Percentiles rank a stretch among this genome's conserved stretches.
These are phyloP conservation scores for Rosa multiflora DNA, from an alignment of 306 rosid species.

Conservation along the genomic window DNA sequence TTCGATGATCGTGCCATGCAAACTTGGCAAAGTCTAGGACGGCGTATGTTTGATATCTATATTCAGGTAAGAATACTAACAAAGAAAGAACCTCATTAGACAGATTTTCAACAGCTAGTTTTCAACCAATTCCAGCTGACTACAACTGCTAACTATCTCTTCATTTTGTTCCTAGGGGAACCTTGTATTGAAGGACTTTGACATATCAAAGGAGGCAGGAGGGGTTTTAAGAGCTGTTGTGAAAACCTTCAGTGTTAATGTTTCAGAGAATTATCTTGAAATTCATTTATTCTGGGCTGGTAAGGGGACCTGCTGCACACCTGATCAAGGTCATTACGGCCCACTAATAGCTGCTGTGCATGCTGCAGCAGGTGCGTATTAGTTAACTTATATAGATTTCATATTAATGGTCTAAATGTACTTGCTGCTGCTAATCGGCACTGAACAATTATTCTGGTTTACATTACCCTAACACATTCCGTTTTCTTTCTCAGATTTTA, in stretches of 20 bases:
- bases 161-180: constrained; percentile 13
- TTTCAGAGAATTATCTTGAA: constrained; percentile 26
- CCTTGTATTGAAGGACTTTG: neutral
- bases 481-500: no score
- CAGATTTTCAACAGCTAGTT: no score
- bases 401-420: no score
- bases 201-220: constrained; percentile 23
- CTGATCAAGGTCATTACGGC: constrained; percentile 10
- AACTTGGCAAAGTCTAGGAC: constrained; percentile 40
- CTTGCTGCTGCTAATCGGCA: no score
- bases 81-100: neutral
- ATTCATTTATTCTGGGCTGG: constrained; percentile 7
- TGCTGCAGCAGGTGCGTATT: constrained; percentile 17
- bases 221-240: constrained; percentile 14
- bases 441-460: no score
- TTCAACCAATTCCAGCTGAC: no score
- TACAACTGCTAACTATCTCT: neutral
- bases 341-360: constrained; percentile 17
- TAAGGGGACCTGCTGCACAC: constrained; percentile 25
- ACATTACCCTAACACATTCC: no score
- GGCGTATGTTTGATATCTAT: constrained; percentile 20
- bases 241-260: neutral
- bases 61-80: constrained; percentile 38
- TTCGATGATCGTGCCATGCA: constrained; percentile 13
- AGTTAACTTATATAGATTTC: neutral